Evolutionary conservation across 2,329 filamentous ascomycete species (phyloP).

Genomic region (Pseudocercospora eumusae): DNA sequence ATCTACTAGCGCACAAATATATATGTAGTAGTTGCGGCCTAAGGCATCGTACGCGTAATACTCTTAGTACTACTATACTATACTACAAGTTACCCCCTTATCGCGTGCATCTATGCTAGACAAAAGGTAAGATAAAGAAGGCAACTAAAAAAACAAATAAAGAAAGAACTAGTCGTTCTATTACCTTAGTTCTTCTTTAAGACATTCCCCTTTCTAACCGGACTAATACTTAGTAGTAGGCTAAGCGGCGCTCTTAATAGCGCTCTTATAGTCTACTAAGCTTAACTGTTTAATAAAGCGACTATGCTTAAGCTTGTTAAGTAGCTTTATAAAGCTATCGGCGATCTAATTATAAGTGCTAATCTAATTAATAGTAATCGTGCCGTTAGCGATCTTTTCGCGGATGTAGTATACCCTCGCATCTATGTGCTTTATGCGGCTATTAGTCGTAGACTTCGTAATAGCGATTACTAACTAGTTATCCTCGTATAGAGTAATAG

Average conservation of each 20-base stretch:
- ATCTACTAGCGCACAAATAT: no score
- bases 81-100: no score
- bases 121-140: no score
- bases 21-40: no score
- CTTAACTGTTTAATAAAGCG: background rate
- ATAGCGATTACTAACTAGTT: background rate
- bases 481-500: background rate
- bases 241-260: background rate
- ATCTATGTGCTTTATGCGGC: background rate
- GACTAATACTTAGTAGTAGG: no score
- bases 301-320: background rate
- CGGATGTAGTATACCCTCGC: background rate
- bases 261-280: background rate
- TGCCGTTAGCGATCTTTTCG: background rate
- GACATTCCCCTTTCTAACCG: no score
- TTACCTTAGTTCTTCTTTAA: no score
- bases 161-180: no score
- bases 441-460: background rate
- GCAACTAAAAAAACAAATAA: no score
- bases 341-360: background rate
- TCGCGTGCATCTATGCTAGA: no score
- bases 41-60: no score
- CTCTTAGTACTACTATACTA: no score
- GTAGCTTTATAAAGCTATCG: background rate
- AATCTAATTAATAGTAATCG: background rate